phyloP scores from a whole-genome alignment of 2,329 filamentous ascomycete species.

The Metarhizium guizhouense region DNA sequence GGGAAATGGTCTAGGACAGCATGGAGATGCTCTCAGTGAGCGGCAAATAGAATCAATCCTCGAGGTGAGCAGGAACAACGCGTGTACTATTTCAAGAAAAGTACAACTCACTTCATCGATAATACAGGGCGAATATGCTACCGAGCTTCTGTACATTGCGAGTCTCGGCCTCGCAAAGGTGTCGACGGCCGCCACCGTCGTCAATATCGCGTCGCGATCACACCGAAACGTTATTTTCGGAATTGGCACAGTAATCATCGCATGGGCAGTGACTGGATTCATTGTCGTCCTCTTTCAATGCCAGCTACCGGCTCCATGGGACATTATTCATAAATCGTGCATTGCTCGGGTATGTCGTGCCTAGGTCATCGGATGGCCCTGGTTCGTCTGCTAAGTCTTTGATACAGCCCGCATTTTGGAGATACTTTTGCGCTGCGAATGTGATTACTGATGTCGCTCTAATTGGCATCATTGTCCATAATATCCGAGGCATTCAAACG shows the following conservation, averaged over 20 bases:
- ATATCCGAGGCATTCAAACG: slow-evolving; percentile 19
- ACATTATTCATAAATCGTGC: slow-evolving; percentile 12
- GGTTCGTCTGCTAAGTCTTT: slow-evolving; percentile 12
- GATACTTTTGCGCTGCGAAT: slow-evolving; percentile 18
- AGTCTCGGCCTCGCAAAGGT: slow-evolving; percentile 18
- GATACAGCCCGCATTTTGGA: slow-evolving; percentile 14
- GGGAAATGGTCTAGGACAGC: neutral
- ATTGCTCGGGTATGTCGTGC: slow-evolving; percentile 9
- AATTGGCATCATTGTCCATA: slow-evolving; percentile 18
- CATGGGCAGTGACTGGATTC: slow-evolving; percentile 16
- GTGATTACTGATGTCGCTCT: slow-evolving; percentile 19
- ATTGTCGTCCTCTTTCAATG: slow-evolving; percentile 19
- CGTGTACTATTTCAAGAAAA: slow-evolving; percentile 6
- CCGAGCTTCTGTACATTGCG: slow-evolving; percentile 15
- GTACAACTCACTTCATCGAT: neutral
- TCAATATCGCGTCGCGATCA: slow-evolving; percentile 14
- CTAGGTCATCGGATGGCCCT: neutral
- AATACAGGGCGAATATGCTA: slow-evolving; percentile 14
- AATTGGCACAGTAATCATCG: slow-evolving; percentile 11
- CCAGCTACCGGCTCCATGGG: slow-evolving; percentile 16
- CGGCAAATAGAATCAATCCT: slow-evolving; percentile 6
- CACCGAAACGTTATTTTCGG: slow-evolving; percentile 13
- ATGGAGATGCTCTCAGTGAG: neutral
- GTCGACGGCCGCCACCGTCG: slow-evolving; percentile 16
- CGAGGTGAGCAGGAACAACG: slow-evolving; percentile 12